Evolutionary conservation across 768 basidiomycete species (phyloP).

Genomic region (Rickenella mellea): DNA sequence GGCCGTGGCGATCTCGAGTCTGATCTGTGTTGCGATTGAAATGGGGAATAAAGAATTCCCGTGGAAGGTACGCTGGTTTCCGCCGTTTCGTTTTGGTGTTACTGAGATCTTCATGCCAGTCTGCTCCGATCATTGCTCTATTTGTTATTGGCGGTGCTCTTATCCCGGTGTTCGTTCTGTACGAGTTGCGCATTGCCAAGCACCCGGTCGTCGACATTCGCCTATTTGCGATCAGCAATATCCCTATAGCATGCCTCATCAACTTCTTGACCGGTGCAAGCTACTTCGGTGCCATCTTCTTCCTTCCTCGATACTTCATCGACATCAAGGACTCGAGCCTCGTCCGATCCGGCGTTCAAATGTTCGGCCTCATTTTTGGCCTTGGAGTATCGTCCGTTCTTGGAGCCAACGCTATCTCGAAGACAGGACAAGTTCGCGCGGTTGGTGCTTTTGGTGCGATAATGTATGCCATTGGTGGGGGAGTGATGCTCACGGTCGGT

Average conservation of each 20-base stretch:
- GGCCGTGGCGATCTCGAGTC: conserved; percentile 23
- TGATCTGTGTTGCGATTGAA: conserved; percentile 25
- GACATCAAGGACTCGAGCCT: conserved; percentile 23
- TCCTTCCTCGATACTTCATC: conserved; percentile 29
- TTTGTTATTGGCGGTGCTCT: conserved; percentile 21
- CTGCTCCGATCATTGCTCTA: conserved; percentile 18
- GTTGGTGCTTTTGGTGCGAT: conserved; percentile 20
- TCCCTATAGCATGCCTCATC: conserved; percentile 24
- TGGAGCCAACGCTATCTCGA: conserved; percentile 23
- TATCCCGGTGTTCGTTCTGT: conserved; percentile 23
- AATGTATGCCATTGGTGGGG: conserved; percentile 23
- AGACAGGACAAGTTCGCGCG: conserved; percentile 21
- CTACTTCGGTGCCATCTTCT: conserved; percentile 27
- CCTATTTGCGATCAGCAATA: conserved; percentile 23
- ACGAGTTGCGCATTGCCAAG: conserved; percentile 22
- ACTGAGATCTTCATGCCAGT: conserved; percentile 12
- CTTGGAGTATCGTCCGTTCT: conserved; percentile 24
- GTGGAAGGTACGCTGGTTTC: conserved; percentile 20
- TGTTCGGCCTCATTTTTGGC: conserved; percentile 24
- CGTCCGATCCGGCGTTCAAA: conserved; percentile 23
- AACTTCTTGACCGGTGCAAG: conserved; percentile 29
- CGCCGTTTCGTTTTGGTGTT: neutral
- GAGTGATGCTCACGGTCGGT: conserved; percentile 22
- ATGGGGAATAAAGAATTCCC: conserved; percentile 28
- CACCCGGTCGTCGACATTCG: conserved; percentile 24